These are phyloP conservation scores for Tagetes patula DNA, from an alignment of 129 eudicot species.

Conservation along the genomic window DNA sequence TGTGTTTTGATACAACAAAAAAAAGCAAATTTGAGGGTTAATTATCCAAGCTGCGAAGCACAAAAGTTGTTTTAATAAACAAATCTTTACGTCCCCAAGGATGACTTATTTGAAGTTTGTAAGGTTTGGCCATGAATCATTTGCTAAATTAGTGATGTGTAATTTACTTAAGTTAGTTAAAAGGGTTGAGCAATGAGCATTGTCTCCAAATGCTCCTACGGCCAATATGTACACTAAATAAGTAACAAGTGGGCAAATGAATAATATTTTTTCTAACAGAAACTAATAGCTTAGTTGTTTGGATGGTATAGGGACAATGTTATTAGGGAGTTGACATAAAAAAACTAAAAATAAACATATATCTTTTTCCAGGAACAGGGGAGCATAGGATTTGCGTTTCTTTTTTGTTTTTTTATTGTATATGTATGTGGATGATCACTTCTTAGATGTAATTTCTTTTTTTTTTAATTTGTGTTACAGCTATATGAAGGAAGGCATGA, in stretches of 20 bases:
- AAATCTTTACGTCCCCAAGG: neutral
- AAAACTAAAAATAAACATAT: neutral
- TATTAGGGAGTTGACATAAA: neutral
- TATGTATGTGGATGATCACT: neutral
- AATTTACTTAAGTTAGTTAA: neutral
- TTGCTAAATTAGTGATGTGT: neutral
- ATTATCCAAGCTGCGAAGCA: neutral
- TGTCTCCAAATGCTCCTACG: neutral
- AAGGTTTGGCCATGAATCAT: neutral
- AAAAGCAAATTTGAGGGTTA: too few relatives aligned
- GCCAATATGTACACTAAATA: neutral
- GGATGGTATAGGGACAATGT: neutral
- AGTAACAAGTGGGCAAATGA: neutral
- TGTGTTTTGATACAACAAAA: too few relatives aligned
- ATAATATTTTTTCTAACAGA: neutral
- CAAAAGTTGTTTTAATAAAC: neutral
- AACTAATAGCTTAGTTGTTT: neutral
- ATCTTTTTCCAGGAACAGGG: neutral
- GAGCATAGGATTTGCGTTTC: neutral
- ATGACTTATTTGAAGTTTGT: too few relatives aligned
- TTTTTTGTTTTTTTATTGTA: neutral
- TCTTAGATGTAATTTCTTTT: neutral
- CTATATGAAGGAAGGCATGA: constrained; percentile 81
- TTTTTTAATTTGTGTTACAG: constrained; percentile 38
- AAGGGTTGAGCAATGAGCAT: neutral